Evolutionary conservation across 2,329 filamentous ascomycete genomes (phyloP), one percentile per base, ranked within the genome.

Genomic region (Dactylellina parvicollis): DNA sequence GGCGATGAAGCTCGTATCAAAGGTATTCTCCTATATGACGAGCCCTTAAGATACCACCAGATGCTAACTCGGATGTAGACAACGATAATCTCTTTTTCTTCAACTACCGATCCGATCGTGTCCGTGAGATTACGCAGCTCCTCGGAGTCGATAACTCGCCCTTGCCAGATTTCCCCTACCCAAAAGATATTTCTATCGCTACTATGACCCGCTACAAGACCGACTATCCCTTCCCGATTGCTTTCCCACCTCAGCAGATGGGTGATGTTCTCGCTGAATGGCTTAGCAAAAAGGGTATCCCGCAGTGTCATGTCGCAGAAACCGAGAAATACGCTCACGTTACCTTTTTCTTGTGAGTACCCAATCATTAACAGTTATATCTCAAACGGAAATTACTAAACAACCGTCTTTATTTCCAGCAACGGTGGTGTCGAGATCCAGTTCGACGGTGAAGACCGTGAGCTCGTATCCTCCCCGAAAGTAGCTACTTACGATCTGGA

Each of bases 241-340:
- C 95, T 76, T 99, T 97, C 83, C 87, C 92, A 77, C 95, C 95
- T 8, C 94, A 98, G 83, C 88, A 88, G 80, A 99, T 99, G 95
- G 91, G 89, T 81, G 96, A 99, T 78, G 95, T 99, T n/a, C 88
- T 99, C 55, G 95, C 95, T 20, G 95, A 99, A 84, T 98, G 93
- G 88, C 86, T 99, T 20, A 88, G 90, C 78, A 95, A 94, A 85
- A 90, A 98, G 82, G 87, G 87, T 46, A 85, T 96, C 75, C 89
- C 93, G 84, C 95, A 99, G 83, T 95, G 94, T 77, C 95, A 99
- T 84, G 87, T 98, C 77, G 95, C 95, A 66, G 95, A 99, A 86
- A 99, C 95, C 1, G 95, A 99, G 83, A 99, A 99, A 85, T 99
- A 99, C 82, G 95, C 95, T 34, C 95, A 99, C 84, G 95, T 99